phyloP scores from a whole-genome alignment of 1,139 yeast species.

The Taiozyma sp. region DNA sequence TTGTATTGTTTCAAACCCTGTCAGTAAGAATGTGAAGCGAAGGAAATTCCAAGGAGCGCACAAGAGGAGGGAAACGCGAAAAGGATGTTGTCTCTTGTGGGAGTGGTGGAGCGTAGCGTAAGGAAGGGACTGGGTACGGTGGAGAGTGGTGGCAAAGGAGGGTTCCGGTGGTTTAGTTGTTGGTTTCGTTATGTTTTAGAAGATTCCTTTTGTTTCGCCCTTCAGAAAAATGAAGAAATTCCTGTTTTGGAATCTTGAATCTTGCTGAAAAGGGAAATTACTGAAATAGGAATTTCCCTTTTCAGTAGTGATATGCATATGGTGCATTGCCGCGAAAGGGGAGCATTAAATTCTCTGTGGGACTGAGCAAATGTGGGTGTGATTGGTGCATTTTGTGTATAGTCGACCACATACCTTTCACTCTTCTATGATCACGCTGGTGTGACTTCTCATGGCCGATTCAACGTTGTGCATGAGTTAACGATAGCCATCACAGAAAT shows the following conservation, averaged over 20 bases:
- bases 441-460: too few species aligned
- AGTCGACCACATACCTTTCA: too few species aligned
- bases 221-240: background rate
- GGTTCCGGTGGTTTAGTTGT: background rate
- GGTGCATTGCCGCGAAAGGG: too few species aligned
- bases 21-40: background rate
- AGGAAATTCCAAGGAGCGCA: background rate
- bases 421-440: too few species aligned
- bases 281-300: too few species aligned
- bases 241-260: background rate
- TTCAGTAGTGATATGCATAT: background rate
- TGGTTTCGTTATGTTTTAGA: background rate
- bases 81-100: background rate
- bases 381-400: too few species aligned
- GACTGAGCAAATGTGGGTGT: too few species aligned
- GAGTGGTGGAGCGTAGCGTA: background rate
- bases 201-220: background rate
- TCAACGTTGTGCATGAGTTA: too few species aligned
- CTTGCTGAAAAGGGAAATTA: background rate
- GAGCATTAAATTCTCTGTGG: too few species aligned
- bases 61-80: background rate
- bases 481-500: too few species aligned
- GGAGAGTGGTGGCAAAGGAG: background rate
- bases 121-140: background rate
- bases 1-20: background rate